Evolutionary conservation across 768 basidiomycete genomes (phyloP), one percentile per base, ranked within the genome.

Genomic region (Galerina marginata): DNA sequence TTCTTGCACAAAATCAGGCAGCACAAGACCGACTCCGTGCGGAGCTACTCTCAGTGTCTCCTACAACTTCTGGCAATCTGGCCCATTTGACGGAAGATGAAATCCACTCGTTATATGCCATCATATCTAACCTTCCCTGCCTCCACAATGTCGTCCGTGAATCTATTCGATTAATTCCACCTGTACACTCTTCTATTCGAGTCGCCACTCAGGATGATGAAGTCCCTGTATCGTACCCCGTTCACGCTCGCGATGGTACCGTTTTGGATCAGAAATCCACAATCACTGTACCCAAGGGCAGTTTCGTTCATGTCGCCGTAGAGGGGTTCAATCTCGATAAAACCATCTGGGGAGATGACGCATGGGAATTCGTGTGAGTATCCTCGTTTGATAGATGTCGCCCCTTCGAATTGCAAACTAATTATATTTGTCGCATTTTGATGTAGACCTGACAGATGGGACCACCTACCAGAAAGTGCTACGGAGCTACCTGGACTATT

Each of bases 241-340:
- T 90, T n/a, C 78, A 80, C 65, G 72, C 72, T 54, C 73, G 71
- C 26, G 81, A 86, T 65, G 85, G 85, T 2, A 80, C 70, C 20
- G 65, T 79, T 29, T 72, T 79, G 10, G 72, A 80, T 61, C 71
- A 71, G 26, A 75, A 72, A 60, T 71, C 70, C 54, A 81, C 77
- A 7, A 74, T 91, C 48, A 69, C 72, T 10, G 76, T 94, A 51
- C 79, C 78, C 2, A 90, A 90, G 65, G 93, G 91, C 6, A 87
- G 83, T 45, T 84, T 89, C 44, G 84, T 95, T 6, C 91, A 94
- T 71, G 81, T 93, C 5, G 87, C 93, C 0, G 74, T 93, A 9
- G 92, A 93, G 65, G 91, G 85, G 2, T 86, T 93, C 75, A 93
- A 92, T 69, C 74, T 92, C 26, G 90, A 93, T 69, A 87, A 86